Evolutionary conservation across 2,329 filamentous ascomycete species (phyloP).

Genomic region (Aspergillus transmontanensis): DNA sequence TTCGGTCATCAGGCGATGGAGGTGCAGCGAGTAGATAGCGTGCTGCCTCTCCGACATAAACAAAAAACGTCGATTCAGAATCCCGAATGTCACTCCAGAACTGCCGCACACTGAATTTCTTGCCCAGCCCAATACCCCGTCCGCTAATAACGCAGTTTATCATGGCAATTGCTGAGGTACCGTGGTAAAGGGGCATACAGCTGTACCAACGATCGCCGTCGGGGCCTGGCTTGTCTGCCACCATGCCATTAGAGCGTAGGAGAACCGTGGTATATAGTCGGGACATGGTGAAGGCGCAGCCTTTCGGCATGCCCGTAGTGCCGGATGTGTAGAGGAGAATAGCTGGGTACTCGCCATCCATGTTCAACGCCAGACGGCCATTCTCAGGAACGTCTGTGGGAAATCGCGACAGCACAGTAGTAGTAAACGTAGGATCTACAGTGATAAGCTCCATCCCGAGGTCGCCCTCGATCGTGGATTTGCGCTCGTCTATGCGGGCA

Average conservation of each 20-base stretch:
- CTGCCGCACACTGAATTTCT: slow-evolving; percentile 64
- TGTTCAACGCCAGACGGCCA: slow-evolving; percentile 50
- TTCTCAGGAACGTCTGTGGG: slow-evolving; percentile 57
- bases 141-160: slow-evolving; percentile 59
- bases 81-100: slow-evolving; percentile 76
- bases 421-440: slow-evolving; percentile 54
- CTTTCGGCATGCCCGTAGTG: slow-evolving; percentile 76
- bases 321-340: slow-evolving; percentile 75
- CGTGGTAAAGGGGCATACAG: slow-evolving; percentile 78
- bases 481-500: slow-evolving; percentile 58
- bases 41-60: slow-evolving; percentile 77
- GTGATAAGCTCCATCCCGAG: slow-evolving; percentile 61
- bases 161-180: slow-evolving; percentile 66
- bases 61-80: slow-evolving; percentile 68
- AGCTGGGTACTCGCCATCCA: slow-evolving; percentile 58
- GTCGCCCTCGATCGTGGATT: slow-evolving; percentile 52
- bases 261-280: slow-evolving; percentile 46
- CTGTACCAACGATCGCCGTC: slow-evolving; percentile 67
- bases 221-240: slow-evolving; percentile 31
- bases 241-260: slow-evolving; percentile 33
- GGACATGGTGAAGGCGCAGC: slow-evolving; percentile 61
- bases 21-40: slow-evolving; percentile 72
- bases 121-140: slow-evolving; percentile 43
- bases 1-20: slow-evolving; percentile 46
- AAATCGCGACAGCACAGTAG: slow-evolving; percentile 48